Evolutionary conservation across 1,139 yeast species (phyloP).

Genomic region (Hyphopichia buzzinii): DNA sequence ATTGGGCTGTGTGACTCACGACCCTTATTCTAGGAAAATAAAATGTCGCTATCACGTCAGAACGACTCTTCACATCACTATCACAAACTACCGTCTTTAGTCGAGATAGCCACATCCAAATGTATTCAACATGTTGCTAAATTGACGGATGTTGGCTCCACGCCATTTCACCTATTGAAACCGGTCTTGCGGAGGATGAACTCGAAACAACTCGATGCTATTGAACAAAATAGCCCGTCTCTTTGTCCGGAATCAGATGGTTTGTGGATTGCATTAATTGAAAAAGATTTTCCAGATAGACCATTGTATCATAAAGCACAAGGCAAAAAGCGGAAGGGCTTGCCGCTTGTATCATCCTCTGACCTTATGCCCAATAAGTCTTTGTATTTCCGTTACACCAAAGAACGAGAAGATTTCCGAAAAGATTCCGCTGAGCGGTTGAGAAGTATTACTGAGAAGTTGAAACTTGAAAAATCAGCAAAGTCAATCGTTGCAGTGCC

Average conservation of each 20-base stretch:
- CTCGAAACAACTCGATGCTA: conserved; percentile 43
- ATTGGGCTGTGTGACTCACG: too few species aligned
- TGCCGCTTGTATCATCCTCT: background rate
- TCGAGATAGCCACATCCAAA: conserved; percentile 14
- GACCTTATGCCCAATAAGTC: conserved; percentile 37
- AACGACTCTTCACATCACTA: background rate
- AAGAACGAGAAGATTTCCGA: conserved; percentile 46
- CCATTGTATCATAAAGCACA: conserved; percentile 16
- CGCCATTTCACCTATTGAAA: conserved; percentile 48
- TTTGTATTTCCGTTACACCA: conserved; percentile 40
- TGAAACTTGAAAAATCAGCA: conserved; percentile 42
- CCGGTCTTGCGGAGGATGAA: conserved; percentile 44
- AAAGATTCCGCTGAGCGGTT: conserved; percentile 50
- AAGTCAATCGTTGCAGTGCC: conserved; percentile 46
- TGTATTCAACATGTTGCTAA: conserved; percentile 13
- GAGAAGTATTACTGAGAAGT: conserved; percentile 40
- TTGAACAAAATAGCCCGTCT: conserved; percentile 45
- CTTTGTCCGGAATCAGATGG: conserved; percentile 49
- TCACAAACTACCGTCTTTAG: conserved; percentile 8
- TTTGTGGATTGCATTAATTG: conserved; percentile 47
- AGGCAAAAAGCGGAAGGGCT: background rate
- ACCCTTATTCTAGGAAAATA: too few species aligned
- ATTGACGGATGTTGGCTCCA: conserved; percentile 34
- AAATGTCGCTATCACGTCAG: background rate
- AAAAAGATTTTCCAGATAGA: conserved; percentile 50